Percentiles rank a stretch among this genome's conserved stretches.
These are phyloP conservation scores for Ophiostoma sp. DNA, from an alignment of 2,329 filamentous ascomycete species.

Conservation along the genomic window DNA sequence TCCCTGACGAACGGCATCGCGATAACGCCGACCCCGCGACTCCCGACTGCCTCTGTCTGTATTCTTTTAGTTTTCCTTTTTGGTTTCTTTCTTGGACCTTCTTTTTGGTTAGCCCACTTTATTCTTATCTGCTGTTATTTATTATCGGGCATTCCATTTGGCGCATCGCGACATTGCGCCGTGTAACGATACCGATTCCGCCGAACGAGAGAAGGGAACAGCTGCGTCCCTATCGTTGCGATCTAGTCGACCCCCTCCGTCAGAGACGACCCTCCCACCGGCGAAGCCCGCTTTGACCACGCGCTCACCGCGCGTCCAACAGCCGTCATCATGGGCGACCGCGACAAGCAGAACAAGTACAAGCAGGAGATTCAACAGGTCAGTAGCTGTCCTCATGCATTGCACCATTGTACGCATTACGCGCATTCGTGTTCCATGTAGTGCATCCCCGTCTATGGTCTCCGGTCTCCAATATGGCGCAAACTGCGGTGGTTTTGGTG, in stretches of 20 bases:
- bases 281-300: slow-evolving; percentile 3
- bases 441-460: neutral
- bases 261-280: neutral
- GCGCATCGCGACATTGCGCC: neutral
- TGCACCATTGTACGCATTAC: neutral
- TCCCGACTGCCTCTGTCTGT: neutral
- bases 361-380: slow-evolving; percentile 98
- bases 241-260: neutral
- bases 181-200: neutral
- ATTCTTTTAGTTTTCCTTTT: neutral
- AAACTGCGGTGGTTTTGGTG: neutral
- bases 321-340: slow-evolving; percentile 65
- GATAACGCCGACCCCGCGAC: neutral
- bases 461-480: neutral
- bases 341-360: slow-evolving; percentile 74
- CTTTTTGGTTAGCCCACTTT: neutral
- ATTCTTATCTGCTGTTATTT: neutral
- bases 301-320: neutral
- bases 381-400: slow-evolving; percentile 25
- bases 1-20: neutral
- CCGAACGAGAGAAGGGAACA: neutral
- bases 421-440: neutral
- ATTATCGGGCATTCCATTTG: neutral
- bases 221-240: neutral
- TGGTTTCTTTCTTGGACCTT: neutral